Conservation (phyloP, 306 rosid genomes). For the Erythrophleum fordii region DNA sequence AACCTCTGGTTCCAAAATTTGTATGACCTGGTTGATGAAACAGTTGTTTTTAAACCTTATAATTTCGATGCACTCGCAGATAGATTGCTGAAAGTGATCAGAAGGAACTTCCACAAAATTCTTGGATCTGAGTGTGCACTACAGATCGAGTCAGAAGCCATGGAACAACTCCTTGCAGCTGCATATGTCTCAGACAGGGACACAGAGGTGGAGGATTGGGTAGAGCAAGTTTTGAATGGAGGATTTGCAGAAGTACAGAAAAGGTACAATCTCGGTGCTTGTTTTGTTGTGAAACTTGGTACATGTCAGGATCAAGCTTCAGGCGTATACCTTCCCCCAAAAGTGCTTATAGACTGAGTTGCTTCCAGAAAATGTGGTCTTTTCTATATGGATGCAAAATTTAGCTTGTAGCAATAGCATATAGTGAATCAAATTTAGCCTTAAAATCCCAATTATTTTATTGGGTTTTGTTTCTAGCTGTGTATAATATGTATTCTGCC, state of each 20-base stretch:
- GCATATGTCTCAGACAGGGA: slow-evolving; percentile 58
- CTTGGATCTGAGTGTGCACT: slow-evolving; percentile 52
- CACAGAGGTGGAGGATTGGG: slow-evolving; percentile 77
- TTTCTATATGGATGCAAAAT: slow-evolving; percentile 53
- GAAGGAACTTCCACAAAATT: slow-evolving; percentile 55
- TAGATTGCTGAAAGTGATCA: slow-evolving; percentile 53
- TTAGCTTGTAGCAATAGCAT: slow-evolving; percentile 59
- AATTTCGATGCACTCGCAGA: slow-evolving; percentile 74
- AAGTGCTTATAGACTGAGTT: slow-evolving; percentile 59
- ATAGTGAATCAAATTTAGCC: slow-evolving; percentile 50
- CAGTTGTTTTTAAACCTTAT: slow-evolving; percentile 70
- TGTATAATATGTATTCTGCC: slow-evolving; percentile 57
- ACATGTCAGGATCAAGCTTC: slow-evolving; percentile 56
- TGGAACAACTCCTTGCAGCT: slow-evolving; percentile 77
- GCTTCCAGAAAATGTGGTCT: slow-evolving; percentile 18
- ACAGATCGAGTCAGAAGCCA: slow-evolving; percentile 64
- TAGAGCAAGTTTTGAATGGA: slow-evolving; percentile 64
- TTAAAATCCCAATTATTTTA: slow-evolving; percentile 55
- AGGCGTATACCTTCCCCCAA: slow-evolving; percentile 60
- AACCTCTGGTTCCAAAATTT: slow-evolving; percentile 75
- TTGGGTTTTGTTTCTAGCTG: slow-evolving; percentile 53
- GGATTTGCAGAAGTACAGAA: slow-evolving; percentile 65
- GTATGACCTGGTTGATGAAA: slow-evolving; percentile 57
- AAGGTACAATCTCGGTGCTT: slow-evolving; percentile 49
- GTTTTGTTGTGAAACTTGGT: slow-evolving; percentile 61